phyloP scores from a whole-genome alignment of 1,284 basidiomycete genomes.

The Sanghuangporus sanghuang region DNA sequence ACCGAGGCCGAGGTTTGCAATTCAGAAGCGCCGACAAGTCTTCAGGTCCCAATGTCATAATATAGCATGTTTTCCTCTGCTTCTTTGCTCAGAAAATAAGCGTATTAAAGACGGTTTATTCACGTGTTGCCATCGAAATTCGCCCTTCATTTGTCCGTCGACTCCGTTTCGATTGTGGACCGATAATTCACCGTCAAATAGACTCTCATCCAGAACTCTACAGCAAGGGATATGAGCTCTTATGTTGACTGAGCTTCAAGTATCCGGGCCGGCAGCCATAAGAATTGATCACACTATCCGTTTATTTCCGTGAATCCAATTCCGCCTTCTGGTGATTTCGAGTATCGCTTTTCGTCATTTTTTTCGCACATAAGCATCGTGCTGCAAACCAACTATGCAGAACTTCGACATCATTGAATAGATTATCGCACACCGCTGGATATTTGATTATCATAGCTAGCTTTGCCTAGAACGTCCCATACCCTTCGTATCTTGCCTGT shows the following conservation, averaged over 20 bases:
- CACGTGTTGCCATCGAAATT: not conserved
- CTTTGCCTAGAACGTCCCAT: not conserved
- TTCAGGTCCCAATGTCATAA: not conserved
- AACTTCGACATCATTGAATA: not conserved
- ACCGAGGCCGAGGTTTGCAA: not conserved
- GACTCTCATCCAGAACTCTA: not conserved
- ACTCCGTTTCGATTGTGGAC: not conserved
- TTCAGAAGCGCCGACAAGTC: slow-evolving; percentile 6
- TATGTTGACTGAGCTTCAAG: no score
- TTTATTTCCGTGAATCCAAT: no score
- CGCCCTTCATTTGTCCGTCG: slow-evolving; percentile 6
- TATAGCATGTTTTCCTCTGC: not conserved
- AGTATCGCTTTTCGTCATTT: no score
- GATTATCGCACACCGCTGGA: not conserved
- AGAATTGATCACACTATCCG: no score
- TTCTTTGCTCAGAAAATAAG: not conserved
- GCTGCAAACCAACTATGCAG: no score
- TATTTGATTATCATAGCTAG: no score
- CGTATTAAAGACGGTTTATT: not conserved
- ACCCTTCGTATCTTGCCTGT: no score
- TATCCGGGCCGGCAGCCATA: no score
- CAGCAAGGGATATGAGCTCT: no score
- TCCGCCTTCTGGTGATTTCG: no score
- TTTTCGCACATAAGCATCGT: no score
- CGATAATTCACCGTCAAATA: slow-evolving; percentile 1